These are phyloP conservation scores for Triticum dicoccoides DNA, from an alignment of 176 grass and related monocot species.

Conservation along the genomic window DNA sequence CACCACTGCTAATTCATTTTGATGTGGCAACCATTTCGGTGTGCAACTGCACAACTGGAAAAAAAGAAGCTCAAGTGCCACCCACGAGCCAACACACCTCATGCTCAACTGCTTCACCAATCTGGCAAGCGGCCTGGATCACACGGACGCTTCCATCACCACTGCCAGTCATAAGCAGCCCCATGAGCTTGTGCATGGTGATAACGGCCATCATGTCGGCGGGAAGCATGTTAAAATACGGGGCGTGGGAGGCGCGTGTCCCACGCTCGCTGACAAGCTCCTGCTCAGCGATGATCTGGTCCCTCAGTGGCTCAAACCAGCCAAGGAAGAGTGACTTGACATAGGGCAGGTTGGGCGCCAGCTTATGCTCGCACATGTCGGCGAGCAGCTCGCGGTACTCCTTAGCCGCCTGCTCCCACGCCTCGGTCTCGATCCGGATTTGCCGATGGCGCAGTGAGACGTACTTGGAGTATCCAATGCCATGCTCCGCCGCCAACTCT, in stretches of 20 bases:
- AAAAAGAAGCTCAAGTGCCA: conserved; percentile 6
- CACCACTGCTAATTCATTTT: neutral
- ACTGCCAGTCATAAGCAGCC: conserved; percentile 70
- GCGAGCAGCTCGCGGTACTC: conserved; percentile 80
- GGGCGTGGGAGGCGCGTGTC: conserved; percentile 22
- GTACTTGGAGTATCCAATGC: conserved; percentile 52
- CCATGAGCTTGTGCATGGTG: conserved; percentile 98
- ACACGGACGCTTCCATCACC: conserved; percentile 67
- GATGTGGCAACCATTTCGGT: neutral
- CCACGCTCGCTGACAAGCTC: conserved; percentile 28
- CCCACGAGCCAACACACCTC: conserved; percentile 52
- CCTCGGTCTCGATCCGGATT: conserved; percentile 83
- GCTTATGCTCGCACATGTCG: conserved; percentile 89
- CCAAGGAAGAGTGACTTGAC: conserved; percentile 92
- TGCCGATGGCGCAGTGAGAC: conserved; percentile 54
- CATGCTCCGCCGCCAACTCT: conserved; percentile 20
- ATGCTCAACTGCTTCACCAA: conserved; percentile 86
- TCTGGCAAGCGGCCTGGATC: conserved; percentile 50
- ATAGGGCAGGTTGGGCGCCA: conserved; percentile 90
- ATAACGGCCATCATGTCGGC: conserved; percentile 98
- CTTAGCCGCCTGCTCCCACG: conserved; percentile 88
- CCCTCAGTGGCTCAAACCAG: conserved; percentile 86
- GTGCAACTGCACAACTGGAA: conserved; percentile 6
- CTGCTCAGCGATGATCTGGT: conserved; percentile 65
- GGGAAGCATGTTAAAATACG: conserved; percentile 56